Base-by-base conservation (phyloP, 768 basidiomycete species). In the Boletales sp. region DNA sequence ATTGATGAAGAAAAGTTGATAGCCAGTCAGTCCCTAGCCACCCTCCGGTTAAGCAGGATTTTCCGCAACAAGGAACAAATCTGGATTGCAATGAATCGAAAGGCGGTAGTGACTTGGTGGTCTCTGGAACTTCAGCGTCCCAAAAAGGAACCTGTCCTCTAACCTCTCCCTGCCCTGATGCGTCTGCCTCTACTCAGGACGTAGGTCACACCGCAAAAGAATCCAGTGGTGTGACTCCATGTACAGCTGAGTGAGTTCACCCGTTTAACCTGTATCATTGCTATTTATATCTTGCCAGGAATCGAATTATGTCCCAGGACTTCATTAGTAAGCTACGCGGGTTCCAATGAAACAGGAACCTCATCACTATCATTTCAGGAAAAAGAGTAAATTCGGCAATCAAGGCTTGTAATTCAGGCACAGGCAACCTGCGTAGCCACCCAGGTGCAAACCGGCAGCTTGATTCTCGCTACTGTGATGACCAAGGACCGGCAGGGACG, bases 121-220 rank as follows among this genome's bases (percentile, higher is more conserved):
- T 36, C 21, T 51, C 7, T 8, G 15, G 30, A 31, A 17, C 25
- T 5, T 50, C 72, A 83, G 58, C 73, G 83, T 37, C 83, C 87
- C 83, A 76, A 78, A 48, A 71, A 40, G 18, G 17, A 11, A 40
- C 38, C 17, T 40, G 12, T 40, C 19, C 12, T 4, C 36, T 17
- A 18, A 11, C 9, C 19, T 13, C 12, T 40, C 8, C 11, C 19
- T 19, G 12, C 18, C 7, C n/a, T 40, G 8, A 39, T 18, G 18
- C 15, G 7, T 8, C 33, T 34, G 5, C 14, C 33, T 8, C 38
- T 8, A 2, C 38, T 40, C 19, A 21, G 8, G 2, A 10, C 11
- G 14, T 34, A 34, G 14, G 33, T 18, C 12, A 4, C n/a, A 18
- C 73, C 44, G 80, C 90, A 31, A 84, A 78, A 55, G 87, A 88